Evolutionary conservation across 2,329 filamentous ascomycete species (phyloP).

Genomic region (Hypoxylon sp.): DNA sequence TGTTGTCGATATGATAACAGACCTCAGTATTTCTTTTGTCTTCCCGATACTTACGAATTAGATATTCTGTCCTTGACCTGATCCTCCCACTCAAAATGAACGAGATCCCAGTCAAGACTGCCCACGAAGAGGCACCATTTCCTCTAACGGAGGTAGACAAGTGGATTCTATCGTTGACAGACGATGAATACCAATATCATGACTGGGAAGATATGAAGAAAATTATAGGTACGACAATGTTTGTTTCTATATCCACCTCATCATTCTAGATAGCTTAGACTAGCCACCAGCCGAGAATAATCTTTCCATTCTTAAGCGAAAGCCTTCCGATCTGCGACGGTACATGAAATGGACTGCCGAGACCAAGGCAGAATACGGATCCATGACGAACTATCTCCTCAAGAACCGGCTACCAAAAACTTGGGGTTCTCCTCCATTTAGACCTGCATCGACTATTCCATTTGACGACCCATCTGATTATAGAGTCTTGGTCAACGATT

Average conservation of each 20-base stretch:
- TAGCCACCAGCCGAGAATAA: conserved; percentile 59
- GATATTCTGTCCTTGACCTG: background rate
- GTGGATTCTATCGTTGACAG: conserved; percentile 71
- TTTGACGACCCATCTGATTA: conserved; percentile 69
- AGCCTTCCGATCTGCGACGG: conserved; percentile 81
- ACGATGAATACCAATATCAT: conserved; percentile 77
- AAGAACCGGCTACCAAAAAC: conserved; percentile 73
- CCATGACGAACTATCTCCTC: conserved; percentile 83
- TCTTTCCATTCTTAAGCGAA: conserved; percentile 81
- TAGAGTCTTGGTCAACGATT: conserved; percentile 87
- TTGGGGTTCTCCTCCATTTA: conserved; percentile 75
- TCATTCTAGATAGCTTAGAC: conserved; percentile 53
- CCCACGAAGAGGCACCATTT: conserved; percentile 63
- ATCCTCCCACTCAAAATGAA: conserved; percentile 53
- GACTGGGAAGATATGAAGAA: conserved; percentile 79
- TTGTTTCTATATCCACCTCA: conserved; percentile 8
- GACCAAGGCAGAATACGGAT: conserved; percentile 79
- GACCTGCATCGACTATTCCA: conserved; percentile 61
- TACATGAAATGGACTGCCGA: conserved; percentile 83
- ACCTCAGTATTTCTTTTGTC: background rate
- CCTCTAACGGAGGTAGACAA: conserved; percentile 70
- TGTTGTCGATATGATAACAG: background rate
- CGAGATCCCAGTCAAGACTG: conserved; percentile 46
- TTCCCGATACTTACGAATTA: background rate
- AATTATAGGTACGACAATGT: conserved; percentile 68